Evolutionary conservation across 2,329 filamentous ascomycete genomes (phyloP).

Genomic region (Pseudogymnoascus sp.): DNA sequence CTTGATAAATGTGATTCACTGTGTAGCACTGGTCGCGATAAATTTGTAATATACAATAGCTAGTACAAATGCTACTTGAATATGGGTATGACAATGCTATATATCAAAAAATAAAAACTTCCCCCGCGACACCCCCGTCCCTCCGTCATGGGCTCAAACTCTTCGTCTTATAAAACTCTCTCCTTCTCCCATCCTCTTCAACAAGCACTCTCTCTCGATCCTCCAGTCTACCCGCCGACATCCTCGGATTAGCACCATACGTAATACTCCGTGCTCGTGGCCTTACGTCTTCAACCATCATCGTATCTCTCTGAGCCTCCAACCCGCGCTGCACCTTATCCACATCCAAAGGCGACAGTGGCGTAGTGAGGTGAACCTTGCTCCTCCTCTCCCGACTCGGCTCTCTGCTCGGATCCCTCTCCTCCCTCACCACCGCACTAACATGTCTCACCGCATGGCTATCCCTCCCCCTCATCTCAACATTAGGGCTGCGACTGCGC

Average conservation of each 20-base stretch:
- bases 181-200: slow-evolving; percentile 4
- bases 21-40: background rate
- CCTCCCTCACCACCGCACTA: background rate
- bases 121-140: too few species aligned
- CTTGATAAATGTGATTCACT: background rate
- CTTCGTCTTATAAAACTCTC: slow-evolving; percentile 2
- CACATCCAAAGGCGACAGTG: background rate
- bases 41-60: slow-evolving; percentile 1
- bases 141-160: background rate
- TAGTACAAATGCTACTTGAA: slow-evolving; percentile 1
- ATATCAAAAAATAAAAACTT: background rate
- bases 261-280: slow-evolving; percentile 7
- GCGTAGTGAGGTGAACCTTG: background rate
- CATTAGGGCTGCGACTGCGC: background rate
- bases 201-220: slow-evolving; percentile 6
- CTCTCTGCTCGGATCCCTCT: background rate
- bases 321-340: background rate
- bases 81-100: slow-evolving; percentile 6
- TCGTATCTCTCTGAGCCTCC: background rate
- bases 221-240: background rate
- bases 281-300: slow-evolving; percentile 7
- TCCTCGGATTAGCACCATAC: slow-evolving; percentile 7
- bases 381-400: slow-evolving; percentile 6
- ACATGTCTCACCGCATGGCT: slow-evolving; percentile 3
- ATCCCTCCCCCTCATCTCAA: background rate